Evolutionary conservation across 768 basidiomycete species (phyloP), one percentile per base, ranked within the genome.

Genomic region (Chlorophyllum brunneum): DNA sequence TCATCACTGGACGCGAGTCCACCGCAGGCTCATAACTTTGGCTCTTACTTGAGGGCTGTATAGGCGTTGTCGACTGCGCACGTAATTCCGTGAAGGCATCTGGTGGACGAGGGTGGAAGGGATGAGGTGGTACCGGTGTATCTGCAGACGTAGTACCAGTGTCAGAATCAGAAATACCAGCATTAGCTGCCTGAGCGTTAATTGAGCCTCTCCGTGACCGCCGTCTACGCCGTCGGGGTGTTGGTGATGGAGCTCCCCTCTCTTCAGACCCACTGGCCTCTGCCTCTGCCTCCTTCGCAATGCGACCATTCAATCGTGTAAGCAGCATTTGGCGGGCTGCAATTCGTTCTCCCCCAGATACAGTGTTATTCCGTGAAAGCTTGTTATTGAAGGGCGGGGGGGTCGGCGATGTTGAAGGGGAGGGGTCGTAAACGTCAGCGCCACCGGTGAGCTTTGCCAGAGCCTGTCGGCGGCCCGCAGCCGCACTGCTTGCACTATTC

Each of bases 381-480:
- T 72, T 73, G 6, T 63, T 68, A 5, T 65, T 58, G 5, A 67
- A 59, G 6, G 75, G 74, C 30, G 75, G 73, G 11, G 74, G 73
- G 6, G 80, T 78, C 13, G 81, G 78, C 13, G 51, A 81, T n/a
- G 49, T 42, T 3, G 82, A 81, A 8, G 86, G 80, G 20, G 81
- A 75, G 40, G 79, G 72, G 54, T 87, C 85, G 56, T 82, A 80
- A 4, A 76, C 71, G 56, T 88, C 87, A 42, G 77, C 76, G 23
- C 85, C 86, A 34, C 89, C 88, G 1, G 87, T 92, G 50, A 97
- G 73, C 65, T 92, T 94, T 56, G 83, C 83, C 81, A 95, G 82
- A 3, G 92, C 92, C 67, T 83, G 71, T 59, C 81, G 78, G 41
- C 88, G 73, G 27, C 72, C 71, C 26, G 82, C 83, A 62, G 86